Percentiles rank a stretch among this genome's conserved stretches.
Evolutionary conservation across 2,329 filamentous ascomycete genomes (phyloP).

Genomic region (Fusarium buxicola): DNA sequence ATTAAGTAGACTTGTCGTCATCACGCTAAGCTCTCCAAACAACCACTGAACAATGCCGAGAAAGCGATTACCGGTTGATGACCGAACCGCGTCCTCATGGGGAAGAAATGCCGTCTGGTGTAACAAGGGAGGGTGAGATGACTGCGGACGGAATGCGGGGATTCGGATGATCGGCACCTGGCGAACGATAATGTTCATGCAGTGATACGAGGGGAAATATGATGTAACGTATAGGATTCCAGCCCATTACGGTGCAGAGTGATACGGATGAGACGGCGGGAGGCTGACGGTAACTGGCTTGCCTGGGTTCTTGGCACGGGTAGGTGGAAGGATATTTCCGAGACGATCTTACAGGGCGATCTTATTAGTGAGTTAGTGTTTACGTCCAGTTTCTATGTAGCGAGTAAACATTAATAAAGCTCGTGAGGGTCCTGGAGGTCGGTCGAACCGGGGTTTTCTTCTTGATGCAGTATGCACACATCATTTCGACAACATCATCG

Average conservation of each 20-base stretch:
- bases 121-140: slow-evolving; percentile 14
- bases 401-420: no score
- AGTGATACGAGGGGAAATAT: not conserved
- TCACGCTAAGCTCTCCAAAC: slow-evolving; percentile 13
- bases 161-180: slow-evolving; percentile 34
- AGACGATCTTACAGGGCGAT: not conserved
- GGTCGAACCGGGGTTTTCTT: no score
- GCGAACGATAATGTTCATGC: not conserved
- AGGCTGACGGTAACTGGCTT: no score
- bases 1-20: slow-evolving; percentile 20
- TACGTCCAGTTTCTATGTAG: no score
- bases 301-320: not conserved
- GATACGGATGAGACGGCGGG: not conserved
- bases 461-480: no score
- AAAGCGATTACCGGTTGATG: slow-evolving; percentile 31
- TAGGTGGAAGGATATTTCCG: slow-evolving; percentile 5
- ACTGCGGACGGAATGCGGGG: slow-evolving; percentile 29
- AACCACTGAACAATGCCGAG: slow-evolving; percentile 21
- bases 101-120: slow-evolving; percentile 21
- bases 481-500: no score
- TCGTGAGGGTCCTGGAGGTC: no score
- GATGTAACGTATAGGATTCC: not conserved
- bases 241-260: not conserved
- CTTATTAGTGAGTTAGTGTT: no score
- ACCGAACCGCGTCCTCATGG: slow-evolving; percentile 31